Evolutionary conservation across 768 basidiomycete genomes (phyloP).

Genomic region (Royoungia palumana): DNA sequence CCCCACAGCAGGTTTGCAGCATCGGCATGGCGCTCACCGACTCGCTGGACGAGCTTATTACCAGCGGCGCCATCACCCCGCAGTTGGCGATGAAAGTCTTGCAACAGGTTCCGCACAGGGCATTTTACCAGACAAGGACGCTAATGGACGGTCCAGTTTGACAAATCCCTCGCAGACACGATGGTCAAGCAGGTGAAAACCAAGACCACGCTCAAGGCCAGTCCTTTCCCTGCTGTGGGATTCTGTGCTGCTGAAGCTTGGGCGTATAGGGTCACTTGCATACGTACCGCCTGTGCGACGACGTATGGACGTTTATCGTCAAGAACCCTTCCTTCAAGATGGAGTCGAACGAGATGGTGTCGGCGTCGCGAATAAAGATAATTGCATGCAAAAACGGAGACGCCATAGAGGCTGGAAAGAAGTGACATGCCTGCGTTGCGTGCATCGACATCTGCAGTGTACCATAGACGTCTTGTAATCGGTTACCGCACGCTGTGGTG

Average conservation of each 20-base stretch:
- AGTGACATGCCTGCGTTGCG: conserved; percentile 37
- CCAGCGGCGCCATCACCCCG: conserved; percentile 92
- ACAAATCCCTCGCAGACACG: conserved; percentile 90
- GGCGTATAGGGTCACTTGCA: conserved; percentile 73
- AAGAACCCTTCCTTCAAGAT: conserved; percentile 93
- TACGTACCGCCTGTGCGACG: conserved; percentile 91
- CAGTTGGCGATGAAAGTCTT: conserved; percentile 99
- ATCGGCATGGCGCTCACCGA: conserved; percentile 98
- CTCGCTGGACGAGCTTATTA: conserved; percentile 97
- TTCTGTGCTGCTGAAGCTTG: conserved; percentile 5
- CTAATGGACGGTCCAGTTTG: conserved; percentile 61
- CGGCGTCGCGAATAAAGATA: conserved; percentile 84
- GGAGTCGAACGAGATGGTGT: conserved; percentile 82
- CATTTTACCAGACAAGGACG: neutral
- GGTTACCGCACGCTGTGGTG: neutral
- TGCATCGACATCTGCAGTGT: conserved; percentile 7
- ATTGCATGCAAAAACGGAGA: conserved; percentile 98
- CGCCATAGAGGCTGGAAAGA: conserved; percentile 79
- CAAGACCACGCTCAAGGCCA: conserved; percentile 81
- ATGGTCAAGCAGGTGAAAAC: conserved; percentile 93
- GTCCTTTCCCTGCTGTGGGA: conserved; percentile 37
- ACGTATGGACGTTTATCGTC: conserved; percentile 98
- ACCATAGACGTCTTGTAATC: conserved; percentile 30
- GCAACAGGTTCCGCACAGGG: conserved; percentile 69
- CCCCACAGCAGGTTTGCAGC: conserved; percentile 40